Evolutionary conservation across 1,139 yeast species (phyloP), one percentile per base, ranked within the genome.

Genomic region (Yamadazyma dendronema): DNA sequence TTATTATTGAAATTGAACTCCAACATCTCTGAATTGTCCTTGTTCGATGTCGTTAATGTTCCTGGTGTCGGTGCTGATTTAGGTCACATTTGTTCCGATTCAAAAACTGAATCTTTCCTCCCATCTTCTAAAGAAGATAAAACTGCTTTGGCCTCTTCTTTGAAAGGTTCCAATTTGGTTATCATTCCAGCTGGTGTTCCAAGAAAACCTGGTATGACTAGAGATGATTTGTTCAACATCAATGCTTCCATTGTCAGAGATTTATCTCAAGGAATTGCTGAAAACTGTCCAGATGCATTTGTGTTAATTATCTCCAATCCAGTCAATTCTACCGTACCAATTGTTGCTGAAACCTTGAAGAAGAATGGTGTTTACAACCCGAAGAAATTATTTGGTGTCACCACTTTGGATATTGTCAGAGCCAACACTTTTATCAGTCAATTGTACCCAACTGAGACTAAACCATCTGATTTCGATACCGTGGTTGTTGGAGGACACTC

Each of bases 121-220:
- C 95, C 97, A 48, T 56, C 68, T 8, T 67, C 72, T 33, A 69
- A 59, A 53, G 96, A 88, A 57, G 80, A 82, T 57, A 82, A 81
- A 44, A 65, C 73, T 41, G 97, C 95, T 37, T 76, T 92, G 57
- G 77, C 80, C 53, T 66, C 68, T 41, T 87, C 97, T 37, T 74
- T 92, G 54, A 74, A 79, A 49, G 92, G 79, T 49, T 75, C 96
- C 36, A 94, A 92, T 57, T 81, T 92, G 50, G 95, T 92, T 43
- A 74, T 92, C 52, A 90, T 92, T 65, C 97, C 98, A 56, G 98
- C 98, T 42, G 98, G 98, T 71, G 96, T 92, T 41, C 98, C 98
- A 69, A 86, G 98, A 77, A 92, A 92, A 76, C 97, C 97, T 49
- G 97, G 97, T 61, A 90, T 90, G 97, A 89, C 97, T 56, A 80